Percentiles rank a stretch among this genome's conserved stretches.
Evolutionary conservation across 2,329 filamentous ascomycete genomes (phyloP).

Genomic region (Stachybotrys chartarum): DNA sequence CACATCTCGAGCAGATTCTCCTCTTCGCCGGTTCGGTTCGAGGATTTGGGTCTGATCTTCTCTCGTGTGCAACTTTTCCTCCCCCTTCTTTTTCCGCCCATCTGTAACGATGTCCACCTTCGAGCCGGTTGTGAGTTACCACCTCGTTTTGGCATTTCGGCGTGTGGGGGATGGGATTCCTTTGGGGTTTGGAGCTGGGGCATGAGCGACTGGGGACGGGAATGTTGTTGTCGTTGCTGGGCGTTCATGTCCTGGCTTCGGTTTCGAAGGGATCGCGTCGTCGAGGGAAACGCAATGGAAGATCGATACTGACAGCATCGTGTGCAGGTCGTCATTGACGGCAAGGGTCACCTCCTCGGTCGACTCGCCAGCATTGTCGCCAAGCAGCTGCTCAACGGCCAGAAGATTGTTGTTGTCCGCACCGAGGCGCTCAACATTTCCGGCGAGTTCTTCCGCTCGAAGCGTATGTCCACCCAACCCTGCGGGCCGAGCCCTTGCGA

Average conservation of each 20-base stretch:
- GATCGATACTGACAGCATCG: not conserved
- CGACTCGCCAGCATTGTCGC: conserved; percentile 96
- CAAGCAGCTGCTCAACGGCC: conserved; percentile 97
- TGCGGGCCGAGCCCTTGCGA: conserved; percentile 1
- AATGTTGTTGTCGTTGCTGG: not conserved
- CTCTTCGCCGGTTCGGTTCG: conserved; percentile 28
- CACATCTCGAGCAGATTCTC: conserved; percentile 28
- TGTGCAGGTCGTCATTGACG: conserved; percentile 90
- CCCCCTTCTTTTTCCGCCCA: conserved; percentile 23
- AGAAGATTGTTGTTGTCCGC: conserved; percentile 99
- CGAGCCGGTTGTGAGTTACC: conserved; percentile 60
- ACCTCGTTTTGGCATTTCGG: not conserved
- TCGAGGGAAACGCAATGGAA: not conserved
- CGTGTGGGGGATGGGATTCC: conserved; percentile 9
- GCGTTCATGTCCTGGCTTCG: not conserved
- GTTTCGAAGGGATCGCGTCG: not conserved
- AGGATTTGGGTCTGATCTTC: conserved; percentile 27
- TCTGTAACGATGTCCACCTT: conserved; percentile 58
- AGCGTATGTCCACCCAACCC: conserved; percentile 68
- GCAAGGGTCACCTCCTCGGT: conserved; percentile 99
- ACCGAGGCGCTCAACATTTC: conserved; percentile 99
- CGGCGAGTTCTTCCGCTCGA: conserved; percentile 99
- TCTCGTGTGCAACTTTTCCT: conserved; percentile 22
- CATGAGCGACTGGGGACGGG: not conserved
- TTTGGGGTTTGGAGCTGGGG: not conserved